Evolutionary conservation across 805 yeast genomes (phyloP), one percentile per base, ranked within the genome.

Genomic region (Barnettozyma pratensis): DNA sequence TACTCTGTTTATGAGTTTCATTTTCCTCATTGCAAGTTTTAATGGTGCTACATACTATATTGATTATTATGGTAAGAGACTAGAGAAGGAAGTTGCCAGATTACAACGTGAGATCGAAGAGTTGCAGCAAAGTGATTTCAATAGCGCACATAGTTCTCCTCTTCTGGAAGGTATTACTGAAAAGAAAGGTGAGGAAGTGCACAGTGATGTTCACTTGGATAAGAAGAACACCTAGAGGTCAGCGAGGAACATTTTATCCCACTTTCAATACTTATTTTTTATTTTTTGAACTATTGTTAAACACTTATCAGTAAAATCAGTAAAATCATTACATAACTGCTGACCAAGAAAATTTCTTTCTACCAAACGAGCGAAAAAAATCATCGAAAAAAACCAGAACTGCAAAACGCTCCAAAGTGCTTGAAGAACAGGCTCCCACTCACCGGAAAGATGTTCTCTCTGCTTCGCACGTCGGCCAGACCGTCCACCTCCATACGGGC

Each of bases 11-110:
- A 74, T 92, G 54, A 67, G 79, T 2, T 73, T 77, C 44, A 87
- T 92, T n/a, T 90, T 91, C 57, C 64, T 82, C 41, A 76, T 80
- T 64, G 95, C 98, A 2, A 74, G 90, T 39, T 89, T 85, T 64
- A 91, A 94, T 56, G 99, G 99, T 30, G 99, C 98, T 3, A 88
- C 96, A 0, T 92, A 88, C 63, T 92, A 92, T 64, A 76, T 94
- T 48, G 98, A 92, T 59, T 84, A 85, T 44, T 94, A 90, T 67
- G 98, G 98, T 25, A 85, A 83, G 63, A 78, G 91, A 54, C 83
- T 90, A 60, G 96, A 90, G 60, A 87, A 85, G 59, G 97, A 94
- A 64, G 90, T 92, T 27, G 67, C 72, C 28, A 79, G 79, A 57
- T 71, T 92, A 59, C 85, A 81, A 64, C 64, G 65, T 12, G 97